phyloP scores from a whole-genome alignment of 257 asterid species.

The Solanum lycopersicoides region DNA sequence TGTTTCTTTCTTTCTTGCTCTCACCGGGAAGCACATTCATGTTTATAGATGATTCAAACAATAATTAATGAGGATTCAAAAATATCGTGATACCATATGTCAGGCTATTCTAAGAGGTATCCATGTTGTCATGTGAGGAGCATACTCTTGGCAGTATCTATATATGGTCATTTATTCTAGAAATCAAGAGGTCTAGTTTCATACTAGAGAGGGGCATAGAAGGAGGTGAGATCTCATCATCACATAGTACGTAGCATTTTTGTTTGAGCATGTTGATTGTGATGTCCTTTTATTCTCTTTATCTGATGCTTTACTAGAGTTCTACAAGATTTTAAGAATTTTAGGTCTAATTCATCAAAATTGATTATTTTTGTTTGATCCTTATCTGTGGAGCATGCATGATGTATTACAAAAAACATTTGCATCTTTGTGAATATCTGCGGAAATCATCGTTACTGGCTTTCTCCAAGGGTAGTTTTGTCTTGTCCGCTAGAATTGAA shows the following conservation, averaged over 20 bases:
- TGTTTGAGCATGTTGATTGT: not conserved
- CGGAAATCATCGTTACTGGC: not conserved
- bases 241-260: not conserved
- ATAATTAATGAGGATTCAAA: not conserved
- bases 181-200: not conserved
- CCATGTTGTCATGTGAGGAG: not conserved
- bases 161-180: not conserved
- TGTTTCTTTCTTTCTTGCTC: no score
- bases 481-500: not conserved
- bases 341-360: not conserved
- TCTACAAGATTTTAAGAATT: not conserved
- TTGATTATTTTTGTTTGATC: not conserved
- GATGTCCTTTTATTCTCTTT: not conserved
- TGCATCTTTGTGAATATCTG: not conserved
- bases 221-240: not conserved
- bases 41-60: no score
- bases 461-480: not conserved
- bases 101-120: not conserved
- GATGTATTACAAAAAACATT: not conserved
- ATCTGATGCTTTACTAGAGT: not conserved
- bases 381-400: not conserved
- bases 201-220: not conserved
- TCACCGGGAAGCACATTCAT: not conserved
- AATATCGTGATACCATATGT: not conserved
- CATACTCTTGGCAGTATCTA: not conserved